phyloP scores from a whole-genome alignment of 2,329 filamentous ascomycete genomes.

The Penicillium sp. region DNA sequence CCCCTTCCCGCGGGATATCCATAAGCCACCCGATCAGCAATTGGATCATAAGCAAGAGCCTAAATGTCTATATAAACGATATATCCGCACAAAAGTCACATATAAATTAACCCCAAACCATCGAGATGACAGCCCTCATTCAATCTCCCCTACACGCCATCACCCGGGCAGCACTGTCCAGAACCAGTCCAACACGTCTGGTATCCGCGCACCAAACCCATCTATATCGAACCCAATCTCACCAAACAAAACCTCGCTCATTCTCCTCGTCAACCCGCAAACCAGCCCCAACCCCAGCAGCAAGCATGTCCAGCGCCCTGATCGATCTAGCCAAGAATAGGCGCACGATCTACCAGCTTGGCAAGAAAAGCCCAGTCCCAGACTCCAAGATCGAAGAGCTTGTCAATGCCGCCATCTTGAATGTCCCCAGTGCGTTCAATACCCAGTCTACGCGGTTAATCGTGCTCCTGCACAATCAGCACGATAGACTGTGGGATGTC shows the following conservation, averaged over 20 bases:
- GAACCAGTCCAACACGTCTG: background rate
- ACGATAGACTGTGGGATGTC: conserved; percentile 84
- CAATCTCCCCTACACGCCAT: background rate
- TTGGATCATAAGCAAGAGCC: background rate
- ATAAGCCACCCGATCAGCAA: background rate
- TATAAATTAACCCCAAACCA: no score
- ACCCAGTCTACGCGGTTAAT: conserved; percentile 76
- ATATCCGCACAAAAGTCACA: no score
- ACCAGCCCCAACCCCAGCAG: background rate
- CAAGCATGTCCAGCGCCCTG: conserved; percentile 22
- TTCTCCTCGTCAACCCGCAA: background rate
- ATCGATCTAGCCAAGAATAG: conserved; percentile 34
- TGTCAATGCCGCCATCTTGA: conserved; percentile 54
- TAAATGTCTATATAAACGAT: background rate
- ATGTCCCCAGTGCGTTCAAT: conserved; percentile 84
- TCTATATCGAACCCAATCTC: background rate
- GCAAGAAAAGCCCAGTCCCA: conserved; percentile 33
- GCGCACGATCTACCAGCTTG: conserved; percentile 39
- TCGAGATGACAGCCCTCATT: background rate
- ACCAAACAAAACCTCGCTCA: background rate
- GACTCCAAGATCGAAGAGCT: conserved; percentile 39
- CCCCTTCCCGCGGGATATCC: background rate
- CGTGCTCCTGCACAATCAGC: conserved; percentile 75
- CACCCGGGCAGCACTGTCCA: background rate
- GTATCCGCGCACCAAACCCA: background rate